A percentile compares a stretch with the other conserved stretches of the same genome.
Evolutionary conservation across 495 filamentous ascomycete genomes (phyloP).

Genomic region (Neurospora tetrasperma): DNA sequence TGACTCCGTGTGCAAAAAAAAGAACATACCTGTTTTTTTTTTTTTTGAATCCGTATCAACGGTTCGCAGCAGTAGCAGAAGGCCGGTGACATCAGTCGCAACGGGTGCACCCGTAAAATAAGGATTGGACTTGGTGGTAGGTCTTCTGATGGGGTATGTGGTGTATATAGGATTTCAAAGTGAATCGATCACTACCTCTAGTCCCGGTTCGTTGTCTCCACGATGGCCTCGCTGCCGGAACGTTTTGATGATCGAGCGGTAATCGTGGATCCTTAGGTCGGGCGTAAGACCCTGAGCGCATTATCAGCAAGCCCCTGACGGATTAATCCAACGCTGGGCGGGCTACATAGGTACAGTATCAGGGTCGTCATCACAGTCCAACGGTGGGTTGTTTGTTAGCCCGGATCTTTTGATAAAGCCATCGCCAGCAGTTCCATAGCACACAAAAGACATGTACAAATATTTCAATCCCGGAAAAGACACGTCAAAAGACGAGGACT

Average conservation of each 20-base stretch:
- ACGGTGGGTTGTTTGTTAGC: not conserved
- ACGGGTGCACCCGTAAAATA: not conserved
- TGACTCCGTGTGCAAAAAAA: not conserved
- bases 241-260: not conserved
- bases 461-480: not conserved
- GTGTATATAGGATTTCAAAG: not conserved
- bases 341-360: not conserved
- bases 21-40: not conserved
- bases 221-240: not conserved
- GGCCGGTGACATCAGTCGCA: not conserved
- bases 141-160: not conserved
- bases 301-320: not conserved
- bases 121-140: not conserved
- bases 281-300: not conserved
- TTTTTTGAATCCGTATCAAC: not conserved
- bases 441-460: not conserved
- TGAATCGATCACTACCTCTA: not conserved
- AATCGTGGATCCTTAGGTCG: not conserved
- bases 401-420: not conserved
- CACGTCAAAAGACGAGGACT: not conserved
- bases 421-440: not conserved
- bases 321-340: not conserved
- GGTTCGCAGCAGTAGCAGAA: not conserved
- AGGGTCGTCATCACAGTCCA: not conserved
- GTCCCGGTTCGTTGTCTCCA: not conserved